Percentiles rank a stretch among this genome's conserved stretches.
Evolutionary conservation across 148 eudicot genomes (phyloP).

Genomic region (Cornus controversa): DNA sequence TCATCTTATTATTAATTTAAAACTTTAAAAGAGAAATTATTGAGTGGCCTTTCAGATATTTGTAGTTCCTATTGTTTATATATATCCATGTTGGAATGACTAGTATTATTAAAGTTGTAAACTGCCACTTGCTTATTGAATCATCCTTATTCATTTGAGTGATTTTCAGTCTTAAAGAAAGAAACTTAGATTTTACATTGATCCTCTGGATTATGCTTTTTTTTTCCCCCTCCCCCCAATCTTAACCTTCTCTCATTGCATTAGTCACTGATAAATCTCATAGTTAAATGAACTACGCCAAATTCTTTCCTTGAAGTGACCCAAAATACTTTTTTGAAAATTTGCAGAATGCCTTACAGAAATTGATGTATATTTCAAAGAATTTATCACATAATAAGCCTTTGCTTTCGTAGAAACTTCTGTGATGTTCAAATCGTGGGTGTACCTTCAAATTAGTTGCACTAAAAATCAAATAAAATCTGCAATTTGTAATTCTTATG

Average conservation of each 20-base stretch:
- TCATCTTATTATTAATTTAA: too few species aligned
- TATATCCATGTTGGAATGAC: background rate
- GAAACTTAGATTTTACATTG: background rate
- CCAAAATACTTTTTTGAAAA: background rate
- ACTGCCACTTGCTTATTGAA: too few species aligned
- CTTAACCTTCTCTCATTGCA: background rate
- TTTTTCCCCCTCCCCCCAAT: too few species aligned
- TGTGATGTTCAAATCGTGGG: background rate
- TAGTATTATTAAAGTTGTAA: background rate
- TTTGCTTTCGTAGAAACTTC: background rate
- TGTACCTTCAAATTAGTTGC: slow-evolving; percentile 1
- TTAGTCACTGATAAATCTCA: background rate
- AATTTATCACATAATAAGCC: background rate
- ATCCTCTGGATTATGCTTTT: background rate
- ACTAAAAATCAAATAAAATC: background rate
- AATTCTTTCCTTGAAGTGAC: background rate
- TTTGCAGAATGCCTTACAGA: background rate
- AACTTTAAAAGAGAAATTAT: too few species aligned
- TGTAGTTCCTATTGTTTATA: background rate
- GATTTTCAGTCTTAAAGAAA: background rate
- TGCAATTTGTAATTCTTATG: background rate
- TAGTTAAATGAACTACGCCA: background rate
- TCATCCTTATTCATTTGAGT: background rate
- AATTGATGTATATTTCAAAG: too few species aligned
- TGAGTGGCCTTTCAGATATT: background rate